These are phyloP conservation scores for Penicillium atrosanguineum DNA, from an alignment of 495 filamentous ascomycete species.

Conservation along the genomic window DNA sequence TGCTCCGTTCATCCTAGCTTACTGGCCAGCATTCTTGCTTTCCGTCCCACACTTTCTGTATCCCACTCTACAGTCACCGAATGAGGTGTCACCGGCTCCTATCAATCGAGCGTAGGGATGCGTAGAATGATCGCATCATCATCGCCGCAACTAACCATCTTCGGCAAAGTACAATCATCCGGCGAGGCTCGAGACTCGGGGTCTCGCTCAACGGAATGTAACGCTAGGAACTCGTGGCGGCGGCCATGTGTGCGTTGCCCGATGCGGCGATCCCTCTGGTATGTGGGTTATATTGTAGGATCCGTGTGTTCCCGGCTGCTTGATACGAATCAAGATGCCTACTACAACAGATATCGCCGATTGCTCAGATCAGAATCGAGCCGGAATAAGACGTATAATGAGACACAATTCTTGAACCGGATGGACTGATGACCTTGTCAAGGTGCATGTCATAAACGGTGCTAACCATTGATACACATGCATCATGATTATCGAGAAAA, in stretches of 20 bases:
- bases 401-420: neutral
- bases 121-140: neutral
- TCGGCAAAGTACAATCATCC: neutral
- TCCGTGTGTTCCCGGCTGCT: neutral
- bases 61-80: neutral
- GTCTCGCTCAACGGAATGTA: slow-evolving; percentile 4
- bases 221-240: slow-evolving; percentile 15
- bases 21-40: neutral
- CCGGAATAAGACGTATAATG: neutral
- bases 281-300: neutral
- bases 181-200: neutral
- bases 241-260: slow-evolving; percentile 11
- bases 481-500: neutral
- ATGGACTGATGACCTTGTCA: neutral
- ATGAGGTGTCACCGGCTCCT: neutral
- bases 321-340: slow-evolving; percentile 8
- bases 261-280: slow-evolving; percentile 1
- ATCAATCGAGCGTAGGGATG: neutral
- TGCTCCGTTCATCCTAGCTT: neutral
- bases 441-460: neutral
- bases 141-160: neutral
- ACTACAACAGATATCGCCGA: neutral
- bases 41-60: neutral
- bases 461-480: too few species aligned
- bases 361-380: neutral